These are phyloP conservation scores for Mycena alexandri DNA, from an alignment of 768 basidiomycete genomes.

Conservation along the genomic window DNA sequence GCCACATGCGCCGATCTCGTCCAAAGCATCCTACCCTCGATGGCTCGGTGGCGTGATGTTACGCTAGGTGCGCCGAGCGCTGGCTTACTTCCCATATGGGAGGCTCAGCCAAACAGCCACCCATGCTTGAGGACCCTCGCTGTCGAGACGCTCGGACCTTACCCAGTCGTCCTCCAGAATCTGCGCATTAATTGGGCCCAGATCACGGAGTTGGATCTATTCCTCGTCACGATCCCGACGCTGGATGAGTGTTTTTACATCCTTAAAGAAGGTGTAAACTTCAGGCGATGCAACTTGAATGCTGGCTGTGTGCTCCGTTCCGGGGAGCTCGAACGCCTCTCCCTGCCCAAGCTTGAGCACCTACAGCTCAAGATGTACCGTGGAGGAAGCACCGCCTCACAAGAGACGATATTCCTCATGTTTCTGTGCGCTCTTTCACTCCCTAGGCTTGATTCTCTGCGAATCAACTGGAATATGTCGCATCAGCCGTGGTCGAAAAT, in stretches of 20 bases:
- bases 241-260: slow-evolving; percentile 53
- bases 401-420: slow-evolving; percentile 42
- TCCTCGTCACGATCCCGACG: slow-evolving; percentile 48
- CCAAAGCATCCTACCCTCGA: slow-evolving; percentile 21
- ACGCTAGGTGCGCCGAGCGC: slow-evolving; percentile 50
- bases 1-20: slow-evolving; percentile 24
- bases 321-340: slow-evolving; percentile 27
- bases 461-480: slow-evolving; percentile 48
- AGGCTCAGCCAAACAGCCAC: slow-evolving; percentile 40
- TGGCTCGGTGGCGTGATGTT: slow-evolving; percentile 52
- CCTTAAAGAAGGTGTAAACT: slow-evolving; percentile 47
- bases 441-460: slow-evolving; percentile 47
- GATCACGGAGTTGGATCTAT: slow-evolving; percentile 53
- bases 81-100: slow-evolving; percentile 43
- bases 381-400: slow-evolving; percentile 25
- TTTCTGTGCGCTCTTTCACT: slow-evolving; percentile 51
- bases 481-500: slow-evolving; percentile 25
- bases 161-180: slow-evolving; percentile 42
- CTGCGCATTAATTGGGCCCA: slow-evolving; percentile 56
- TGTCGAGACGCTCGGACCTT: slow-evolving; percentile 45
- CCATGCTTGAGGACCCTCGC: slow-evolving; percentile 49
- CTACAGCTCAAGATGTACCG: slow-evolving; percentile 51
- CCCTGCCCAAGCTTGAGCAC: slow-evolving; percentile 48
- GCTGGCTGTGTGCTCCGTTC: slow-evolving; percentile 46
- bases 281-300: slow-evolving; percentile 50